These are phyloP conservation scores for Dendrostoma leiphaemia DNA, from an alignment of 2,329 filamentous ascomycete genomes.

Conservation along the genomic window DNA sequence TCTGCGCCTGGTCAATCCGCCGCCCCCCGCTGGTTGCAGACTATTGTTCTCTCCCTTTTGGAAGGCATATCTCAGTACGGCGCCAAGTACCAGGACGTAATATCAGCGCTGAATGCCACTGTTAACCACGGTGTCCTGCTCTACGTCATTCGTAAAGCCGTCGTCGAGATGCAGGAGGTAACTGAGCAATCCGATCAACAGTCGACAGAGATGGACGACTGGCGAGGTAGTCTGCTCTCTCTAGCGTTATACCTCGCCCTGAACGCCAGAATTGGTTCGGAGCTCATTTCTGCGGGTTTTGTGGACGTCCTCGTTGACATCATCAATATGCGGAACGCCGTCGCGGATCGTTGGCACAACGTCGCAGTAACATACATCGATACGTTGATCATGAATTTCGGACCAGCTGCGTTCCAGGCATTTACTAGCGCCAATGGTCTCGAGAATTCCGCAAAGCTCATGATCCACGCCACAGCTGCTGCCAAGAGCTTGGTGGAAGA, in stretches of 20 bases:
- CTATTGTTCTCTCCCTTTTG: conserved; percentile 75
- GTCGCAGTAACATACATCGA: conserved; percentile 86
- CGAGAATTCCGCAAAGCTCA: conserved; percentile 84
- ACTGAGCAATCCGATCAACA: conserved; percentile 56
- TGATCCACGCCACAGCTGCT: conserved; percentile 73
- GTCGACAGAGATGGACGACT: conserved; percentile 73
- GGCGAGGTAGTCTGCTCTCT: conserved; percentile 88
- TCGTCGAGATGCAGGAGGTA: conserved; percentile 71
- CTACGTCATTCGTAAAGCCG: conserved; percentile 87
- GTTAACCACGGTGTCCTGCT: conserved; percentile 95
- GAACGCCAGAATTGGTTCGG: conserved; percentile 71
- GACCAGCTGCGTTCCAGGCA: conserved; percentile 73
- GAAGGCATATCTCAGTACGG: conserved; percentile 84
- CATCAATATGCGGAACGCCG: conserved; percentile 74
- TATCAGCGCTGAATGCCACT: conserved; percentile 88
- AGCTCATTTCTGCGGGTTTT: conserved; percentile 84
- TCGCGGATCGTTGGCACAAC: conserved; percentile 80
- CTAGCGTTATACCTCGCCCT: conserved; percentile 78
- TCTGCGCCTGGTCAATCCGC: conserved; percentile 65
- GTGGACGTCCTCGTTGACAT: conserved; percentile 90
- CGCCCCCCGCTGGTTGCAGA: conserved; percentile 76
- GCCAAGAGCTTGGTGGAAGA: conserved; percentile 65
- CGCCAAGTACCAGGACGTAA: conserved; percentile 74
- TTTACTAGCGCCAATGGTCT: conserved; percentile 82
- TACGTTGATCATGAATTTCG: conserved; percentile 79